These are phyloP conservation scores for Austroboletus novae-zelandiae DNA, from an alignment of 1,284 basidiomycete genomes.

Conservation along the genomic window DNA sequence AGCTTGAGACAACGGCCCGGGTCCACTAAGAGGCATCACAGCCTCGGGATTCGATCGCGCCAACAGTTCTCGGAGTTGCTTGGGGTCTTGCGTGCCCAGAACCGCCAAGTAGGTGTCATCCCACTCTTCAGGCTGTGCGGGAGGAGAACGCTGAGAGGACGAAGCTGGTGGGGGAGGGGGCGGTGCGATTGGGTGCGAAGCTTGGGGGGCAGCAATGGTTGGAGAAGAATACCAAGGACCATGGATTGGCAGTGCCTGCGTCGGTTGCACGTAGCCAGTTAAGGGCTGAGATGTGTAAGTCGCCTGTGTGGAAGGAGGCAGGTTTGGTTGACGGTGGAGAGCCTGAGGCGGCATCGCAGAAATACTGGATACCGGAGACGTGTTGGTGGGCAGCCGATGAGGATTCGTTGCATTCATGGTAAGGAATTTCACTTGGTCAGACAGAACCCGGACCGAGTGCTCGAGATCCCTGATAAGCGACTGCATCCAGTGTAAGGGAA, in stretches of 20 bases:
- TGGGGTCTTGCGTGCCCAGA: slow-evolving; percentile 65
- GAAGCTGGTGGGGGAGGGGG: slow-evolving; percentile 55
- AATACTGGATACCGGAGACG: slow-evolving; percentile 25
- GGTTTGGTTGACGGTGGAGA: slow-evolving; percentile 40
- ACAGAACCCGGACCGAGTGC: slow-evolving; percentile 64
- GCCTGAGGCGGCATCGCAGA: slow-evolving; percentile 27
- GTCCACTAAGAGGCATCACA: slow-evolving; percentile 71
- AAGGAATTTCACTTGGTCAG: slow-evolving; percentile 78
- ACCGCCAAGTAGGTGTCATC: slow-evolving; percentile 76
- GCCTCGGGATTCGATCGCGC: slow-evolving; percentile 71
- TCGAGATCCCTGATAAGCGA: slow-evolving; percentile 74
- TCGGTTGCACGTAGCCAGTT: slow-evolving; percentile 37
- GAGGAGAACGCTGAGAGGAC: slow-evolving; percentile 50
- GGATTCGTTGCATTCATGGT: slow-evolving; percentile 49
- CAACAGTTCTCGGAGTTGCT: slow-evolving; percentile 70
- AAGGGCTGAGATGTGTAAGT: slow-evolving; percentile 24
- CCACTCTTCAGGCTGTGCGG: slow-evolving; percentile 68
- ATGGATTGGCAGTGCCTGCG: slow-evolving; percentile 44
- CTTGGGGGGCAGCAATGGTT: slow-evolving; percentile 68
- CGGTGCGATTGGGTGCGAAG: slow-evolving; percentile 68
- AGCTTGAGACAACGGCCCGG: slow-evolving; percentile 71
- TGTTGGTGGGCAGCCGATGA: slow-evolving; percentile 21
- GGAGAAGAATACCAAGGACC: slow-evolving; percentile 53
- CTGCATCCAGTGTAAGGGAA: slow-evolving; percentile 36
- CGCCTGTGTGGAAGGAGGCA: slow-evolving; percentile 40